A percentile compares a stretch with the other conserved stretches of the same genome.
Conservation (phyloP, 2,329 filamentous ascomycete genomes). For the Aspergillus intermedius region DNA sequence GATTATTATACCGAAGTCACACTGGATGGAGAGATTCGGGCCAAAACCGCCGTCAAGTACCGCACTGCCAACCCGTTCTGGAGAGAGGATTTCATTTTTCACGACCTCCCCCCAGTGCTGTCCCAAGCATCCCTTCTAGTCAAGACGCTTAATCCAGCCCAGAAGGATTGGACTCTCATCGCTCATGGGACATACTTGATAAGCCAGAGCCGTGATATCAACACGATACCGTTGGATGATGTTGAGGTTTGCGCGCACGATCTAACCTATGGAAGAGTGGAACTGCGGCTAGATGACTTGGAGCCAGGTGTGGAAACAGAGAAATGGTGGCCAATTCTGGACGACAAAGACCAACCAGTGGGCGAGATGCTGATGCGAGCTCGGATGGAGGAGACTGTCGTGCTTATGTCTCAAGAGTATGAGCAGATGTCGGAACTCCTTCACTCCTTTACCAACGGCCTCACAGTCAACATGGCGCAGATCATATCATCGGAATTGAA, state of each 20-base stretch:
- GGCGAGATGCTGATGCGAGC: constrained; percentile 81
- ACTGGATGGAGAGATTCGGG: constrained; percentile 43
- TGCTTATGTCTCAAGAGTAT: constrained; percentile 82
- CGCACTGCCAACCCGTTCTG: constrained; percentile 43
- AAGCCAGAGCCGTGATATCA: constrained; percentile 33
- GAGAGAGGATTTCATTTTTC: constrained; percentile 44
- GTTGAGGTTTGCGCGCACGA: constrained; percentile 44
- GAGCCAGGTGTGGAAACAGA: constrained; percentile 73
- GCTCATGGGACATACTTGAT: constrained; percentile 40
- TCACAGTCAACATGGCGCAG: constrained; percentile 78
- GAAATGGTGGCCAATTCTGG: constrained; percentile 78
- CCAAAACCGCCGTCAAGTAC: constrained; percentile 43
- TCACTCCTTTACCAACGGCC: constrained; percentile 73
- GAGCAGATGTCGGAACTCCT: constrained; percentile 72
- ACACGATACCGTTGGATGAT: constrained; percentile 37
- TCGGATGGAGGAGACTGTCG: constrained; percentile 79
- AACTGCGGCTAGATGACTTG: constrained; percentile 72
- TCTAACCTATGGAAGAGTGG: constrained; percentile 54
- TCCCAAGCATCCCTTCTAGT: constrained; percentile 42
- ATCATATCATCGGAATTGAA: constrained; percentile 71
- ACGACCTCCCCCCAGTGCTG: constrained; percentile 42
- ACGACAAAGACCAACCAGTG: constrained; percentile 67
- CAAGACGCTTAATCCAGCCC: constrained; percentile 41
- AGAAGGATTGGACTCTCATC: constrained; percentile 46
- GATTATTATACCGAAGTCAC: constrained; percentile 45